Evolutionary conservation across 2,329 filamentous ascomycete genomes (phyloP).

Genomic region (Canariomyces notabilis): DNA sequence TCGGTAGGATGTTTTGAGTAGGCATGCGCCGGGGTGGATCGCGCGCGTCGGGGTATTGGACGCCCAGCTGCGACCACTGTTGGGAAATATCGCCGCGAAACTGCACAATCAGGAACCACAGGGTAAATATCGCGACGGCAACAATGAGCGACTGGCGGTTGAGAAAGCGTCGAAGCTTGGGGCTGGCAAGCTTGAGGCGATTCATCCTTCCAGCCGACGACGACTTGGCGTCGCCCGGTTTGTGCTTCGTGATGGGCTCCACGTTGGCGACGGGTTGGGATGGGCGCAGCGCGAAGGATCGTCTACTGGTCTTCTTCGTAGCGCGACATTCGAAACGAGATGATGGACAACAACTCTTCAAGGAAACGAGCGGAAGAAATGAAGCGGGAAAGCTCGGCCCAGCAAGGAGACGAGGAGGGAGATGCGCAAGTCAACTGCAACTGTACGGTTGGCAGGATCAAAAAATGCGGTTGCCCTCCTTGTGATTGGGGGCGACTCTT

Average conservation of each 20-base stretch:
- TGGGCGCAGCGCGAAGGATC: background rate
- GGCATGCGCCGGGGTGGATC: constrained; percentile 21
- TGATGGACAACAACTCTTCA: background rate
- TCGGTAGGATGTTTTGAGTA: constrained; percentile 20
- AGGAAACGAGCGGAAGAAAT: background rate
- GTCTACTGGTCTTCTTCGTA: background rate
- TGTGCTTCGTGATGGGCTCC: constrained; percentile 6
- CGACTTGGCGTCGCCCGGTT: constrained; percentile 9
- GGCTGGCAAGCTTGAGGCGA: constrained; percentile 13
- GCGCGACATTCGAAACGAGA: background rate
- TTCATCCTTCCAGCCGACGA: constrained; percentile 8
- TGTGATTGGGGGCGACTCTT: background rate
- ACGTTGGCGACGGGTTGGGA: background rate
- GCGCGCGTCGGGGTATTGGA: constrained; percentile 7
- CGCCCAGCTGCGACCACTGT: constrained; percentile 13
- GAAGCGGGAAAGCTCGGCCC: background rate
- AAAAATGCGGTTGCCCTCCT: constrained; percentile 7
- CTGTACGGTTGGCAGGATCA: background rate
- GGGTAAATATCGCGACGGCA: constrained; percentile 11
- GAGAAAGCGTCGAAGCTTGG: constrained; percentile 12
- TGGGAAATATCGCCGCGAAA: constrained; percentile 13
- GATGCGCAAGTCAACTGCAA: background rate
- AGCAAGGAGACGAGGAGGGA: background rate
- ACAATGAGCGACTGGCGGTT: constrained; percentile 18
- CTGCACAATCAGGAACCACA: constrained; percentile 16